Base-by-base conservation (phyloP, 2,329 filamentous ascomycete species). In the Cylindrodendrum hubeiense region DNA sequence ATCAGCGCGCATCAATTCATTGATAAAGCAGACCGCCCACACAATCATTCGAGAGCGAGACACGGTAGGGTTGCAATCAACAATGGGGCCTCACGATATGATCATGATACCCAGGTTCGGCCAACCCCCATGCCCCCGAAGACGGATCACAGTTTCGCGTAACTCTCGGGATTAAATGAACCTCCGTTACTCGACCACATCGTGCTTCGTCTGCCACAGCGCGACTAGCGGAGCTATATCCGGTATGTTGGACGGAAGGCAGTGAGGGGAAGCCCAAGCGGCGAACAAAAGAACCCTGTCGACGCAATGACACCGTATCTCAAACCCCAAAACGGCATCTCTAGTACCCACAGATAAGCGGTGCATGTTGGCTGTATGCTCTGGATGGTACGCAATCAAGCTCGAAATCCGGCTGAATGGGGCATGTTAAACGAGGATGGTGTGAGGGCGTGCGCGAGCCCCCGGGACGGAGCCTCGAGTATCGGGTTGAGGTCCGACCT, bases 241-340 rank as follows among this genome's bases (percentile, higher is more conserved):
- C 44, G 44, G 51, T 30, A 47, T 19, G 43, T n/a, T 55, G 41
- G 43, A 46, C 33, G 58, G 46, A 51, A 39, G 19, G 43, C 24
- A 37, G 39, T 61, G 59, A 61, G 59, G 59, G 59, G 59, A 55
- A 55, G 13, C 47, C 47, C 30, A n/a, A 30, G 28, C 47, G 47
- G 44, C 57, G 26, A 30, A 63, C 60, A 63, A 63, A 63, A 63
- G 60, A 57, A 63, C 60, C 60, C 60, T 63, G 60, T 56, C 52
- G 21, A 7, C 21, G 59, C 50, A 43, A 50, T 61, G 30, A 41
- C 19, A 19, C 28, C 60, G 52, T 52, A 63, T 63, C 53, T 57
- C 26, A 26, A 37, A 26, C 17, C 60, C 60, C 44, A 57, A 63
- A 63, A 28, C 34, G 60, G 60, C 59, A 37, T 26, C 26, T 21